Conservation (phyloP, 345 rosid species). For the Linum lewisii region DNA sequence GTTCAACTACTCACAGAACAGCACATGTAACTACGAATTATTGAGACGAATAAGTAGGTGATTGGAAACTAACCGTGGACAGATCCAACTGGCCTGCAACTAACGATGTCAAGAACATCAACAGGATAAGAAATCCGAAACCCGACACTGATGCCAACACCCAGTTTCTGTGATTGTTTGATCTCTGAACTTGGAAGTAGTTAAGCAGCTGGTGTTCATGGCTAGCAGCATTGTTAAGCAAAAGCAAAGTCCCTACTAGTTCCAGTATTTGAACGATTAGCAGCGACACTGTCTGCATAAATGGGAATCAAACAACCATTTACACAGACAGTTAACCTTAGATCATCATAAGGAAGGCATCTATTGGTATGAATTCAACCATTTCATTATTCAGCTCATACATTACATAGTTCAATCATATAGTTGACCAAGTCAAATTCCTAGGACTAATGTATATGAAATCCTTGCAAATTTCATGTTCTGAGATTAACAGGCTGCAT, state of each 20-base stretch:
- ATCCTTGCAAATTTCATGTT: neutral
- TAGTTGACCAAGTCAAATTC: no score
- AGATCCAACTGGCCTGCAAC: constrained; percentile 34
- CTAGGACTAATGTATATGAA: no score
- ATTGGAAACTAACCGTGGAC: constrained; percentile 38
- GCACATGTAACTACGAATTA: no score
- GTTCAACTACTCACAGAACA: no score
- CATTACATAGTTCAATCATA: neutral
- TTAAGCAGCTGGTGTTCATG: constrained; percentile 32
- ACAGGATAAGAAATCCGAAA: constrained; percentile 38
- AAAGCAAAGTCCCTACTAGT: constrained; percentile 40
- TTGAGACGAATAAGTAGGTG: neutral
- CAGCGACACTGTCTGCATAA: constrained; percentile 49
- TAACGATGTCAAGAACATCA: constrained; percentile 45
- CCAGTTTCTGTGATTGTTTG: constrained; percentile 40
- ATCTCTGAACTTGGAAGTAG: constrained; percentile 27
- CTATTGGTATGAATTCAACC: neutral
- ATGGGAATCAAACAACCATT: constrained; percentile 10
- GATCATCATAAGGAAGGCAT: neutral
- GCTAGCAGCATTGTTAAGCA: constrained; percentile 40
- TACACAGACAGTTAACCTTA: neutral
- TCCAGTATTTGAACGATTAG: constrained; percentile 45
- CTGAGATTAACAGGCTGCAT: no score
- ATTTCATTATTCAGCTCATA: neutral
- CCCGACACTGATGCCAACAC: constrained; percentile 56